phyloP scores from a whole-genome alignment of 305 asterid genomes.

The Fraxinus baroniana region DNA sequence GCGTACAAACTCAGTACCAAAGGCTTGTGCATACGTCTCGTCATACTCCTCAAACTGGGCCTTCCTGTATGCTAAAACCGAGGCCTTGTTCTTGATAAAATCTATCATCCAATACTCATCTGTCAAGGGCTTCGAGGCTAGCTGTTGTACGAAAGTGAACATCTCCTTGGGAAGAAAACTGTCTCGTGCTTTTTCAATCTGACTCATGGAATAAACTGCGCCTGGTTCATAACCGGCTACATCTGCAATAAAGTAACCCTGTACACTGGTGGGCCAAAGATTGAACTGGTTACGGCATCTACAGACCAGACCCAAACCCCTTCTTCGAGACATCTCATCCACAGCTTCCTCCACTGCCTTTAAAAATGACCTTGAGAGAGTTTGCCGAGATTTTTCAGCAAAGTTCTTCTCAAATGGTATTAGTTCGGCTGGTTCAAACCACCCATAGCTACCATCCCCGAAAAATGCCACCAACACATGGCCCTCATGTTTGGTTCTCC shows the following conservation, averaged over 20 bases:
- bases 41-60: conserved; percentile 76
- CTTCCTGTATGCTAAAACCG: conserved; percentile 62
- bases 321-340: conserved; percentile 71
- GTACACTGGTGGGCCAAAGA: conserved; percentile 50
- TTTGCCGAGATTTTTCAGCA: conserved; percentile 70
- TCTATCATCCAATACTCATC: conserved; percentile 36
- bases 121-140: conserved; percentile 59
- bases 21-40: conserved; percentile 92
- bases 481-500: conserved; percentile 69
- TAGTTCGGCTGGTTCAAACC: conserved; percentile 82
- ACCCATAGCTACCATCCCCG: conserved; percentile 90
- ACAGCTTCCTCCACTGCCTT: conserved; percentile 85
- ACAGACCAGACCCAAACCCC: conserved; percentile 73
- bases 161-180: conserved; percentile 58
- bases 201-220: conserved; percentile 47
- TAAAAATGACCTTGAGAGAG: conserved; percentile 45
- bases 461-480: conserved; percentile 84
- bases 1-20: conserved; percentile 60
- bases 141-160: conserved; percentile 48
- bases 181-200: conserved; percentile 69
- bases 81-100: conserved; percentile 65
- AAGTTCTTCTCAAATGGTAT: conserved; percentile 73
- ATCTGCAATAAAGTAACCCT: conserved; percentile 63
- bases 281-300: conserved; percentile 63
- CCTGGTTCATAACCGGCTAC: conserved; percentile 64